These are phyloP conservation scores for Diaporthe sp. DNA, from an alignment of 2,329 filamentous ascomycete genomes.

Conservation along the genomic window DNA sequence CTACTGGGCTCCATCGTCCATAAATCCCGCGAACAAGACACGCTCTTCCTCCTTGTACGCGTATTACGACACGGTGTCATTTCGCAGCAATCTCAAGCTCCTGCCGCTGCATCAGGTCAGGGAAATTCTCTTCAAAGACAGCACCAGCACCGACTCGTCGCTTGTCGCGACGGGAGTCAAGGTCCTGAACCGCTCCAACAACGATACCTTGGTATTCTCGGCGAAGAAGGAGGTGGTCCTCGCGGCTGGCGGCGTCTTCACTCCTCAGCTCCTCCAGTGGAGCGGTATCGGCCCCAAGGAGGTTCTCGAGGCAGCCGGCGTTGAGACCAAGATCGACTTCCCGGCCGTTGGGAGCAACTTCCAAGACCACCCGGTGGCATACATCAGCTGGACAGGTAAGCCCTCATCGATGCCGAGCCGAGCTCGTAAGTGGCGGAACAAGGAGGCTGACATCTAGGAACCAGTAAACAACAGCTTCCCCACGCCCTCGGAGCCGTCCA, in stretches of 20 bases:
- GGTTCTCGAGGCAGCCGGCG: background rate
- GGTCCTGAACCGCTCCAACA: background rate
- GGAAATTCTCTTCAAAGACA: slow-evolving; percentile 3
- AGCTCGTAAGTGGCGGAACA: background rate
- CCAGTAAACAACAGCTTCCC: slow-evolving; percentile 6
- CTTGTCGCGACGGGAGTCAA: background rate
- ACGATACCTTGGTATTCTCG: background rate
- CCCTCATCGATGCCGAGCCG: background rate
- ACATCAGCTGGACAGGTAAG: slow-evolving; percentile 16
- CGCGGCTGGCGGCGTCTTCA: slow-evolving; percentile 8
- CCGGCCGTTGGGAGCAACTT: background rate
- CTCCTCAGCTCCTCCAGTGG: background rate
- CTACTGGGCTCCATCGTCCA: slow-evolving; percentile 4
- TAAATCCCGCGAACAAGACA: background rate
- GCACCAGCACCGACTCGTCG: background rate
- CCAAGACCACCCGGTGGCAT: background rate
- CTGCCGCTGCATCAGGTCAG: background rate
- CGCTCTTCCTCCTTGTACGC: slow-evolving; percentile 2
- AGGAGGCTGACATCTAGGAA: background rate
- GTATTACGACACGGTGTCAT: slow-evolving; percentile 4
- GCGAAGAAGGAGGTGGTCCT: background rate
- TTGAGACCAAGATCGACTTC: slow-evolving; percentile 11
- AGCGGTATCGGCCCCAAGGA: slow-evolving; percentile 5
- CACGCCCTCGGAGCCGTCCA: background rate
- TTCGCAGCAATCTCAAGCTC: background rate